Evolutionary conservation across 1,139 yeast species (phyloP).

Genomic region (Pichia sp.): DNA sequence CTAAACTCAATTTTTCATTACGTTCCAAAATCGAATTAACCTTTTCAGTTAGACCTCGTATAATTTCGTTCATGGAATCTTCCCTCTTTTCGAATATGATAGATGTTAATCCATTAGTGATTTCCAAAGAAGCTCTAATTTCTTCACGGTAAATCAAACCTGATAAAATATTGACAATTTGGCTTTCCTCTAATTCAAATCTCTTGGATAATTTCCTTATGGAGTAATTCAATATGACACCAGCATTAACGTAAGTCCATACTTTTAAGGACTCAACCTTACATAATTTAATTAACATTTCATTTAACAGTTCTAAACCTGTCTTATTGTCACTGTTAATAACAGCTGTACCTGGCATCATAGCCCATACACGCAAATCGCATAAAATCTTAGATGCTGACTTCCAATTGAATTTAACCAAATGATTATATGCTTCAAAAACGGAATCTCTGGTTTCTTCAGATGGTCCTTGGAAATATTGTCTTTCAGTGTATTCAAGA

Average conservation of each 20-base stretch:
- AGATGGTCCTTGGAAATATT: slow-evolving; percentile 95
- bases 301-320: slow-evolving; percentile 7
- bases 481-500: slow-evolving; percentile 90
- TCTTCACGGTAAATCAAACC: slow-evolving; percentile 75
- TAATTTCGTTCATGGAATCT: slow-evolving; percentile 81
- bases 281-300: slow-evolving; percentile 60
- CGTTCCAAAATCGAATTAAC: slow-evolving; percentile 73
- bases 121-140: slow-evolving; percentile 59
- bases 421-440: slow-evolving; percentile 85
- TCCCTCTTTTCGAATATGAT: slow-evolving; percentile 65
- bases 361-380: slow-evolving; percentile 79
- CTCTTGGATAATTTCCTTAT: slow-evolving; percentile 11
- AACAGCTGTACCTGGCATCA: slow-evolving; percentile 15
- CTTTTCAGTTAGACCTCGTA: slow-evolving; percentile 82
- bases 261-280: slow-evolving; percentile 37
- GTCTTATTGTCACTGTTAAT: slow-evolving; percentile 9
- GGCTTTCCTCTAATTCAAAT: slow-evolving; percentile 53
- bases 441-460: slow-evolving; percentile 93
- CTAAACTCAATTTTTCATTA: slow-evolving; percentile 76
- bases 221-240: slow-evolving; percentile 11
- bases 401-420: slow-evolving; percentile 88
- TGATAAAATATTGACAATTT: slow-evolving; percentile 56
- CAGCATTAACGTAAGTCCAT: slow-evolving; percentile 14
- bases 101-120: slow-evolving; percentile 44
- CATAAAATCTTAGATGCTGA: slow-evolving; percentile 64